phyloP scores from a whole-genome alignment of 805 yeast genomes.

The Suhomyces pyralidae region DNA sequence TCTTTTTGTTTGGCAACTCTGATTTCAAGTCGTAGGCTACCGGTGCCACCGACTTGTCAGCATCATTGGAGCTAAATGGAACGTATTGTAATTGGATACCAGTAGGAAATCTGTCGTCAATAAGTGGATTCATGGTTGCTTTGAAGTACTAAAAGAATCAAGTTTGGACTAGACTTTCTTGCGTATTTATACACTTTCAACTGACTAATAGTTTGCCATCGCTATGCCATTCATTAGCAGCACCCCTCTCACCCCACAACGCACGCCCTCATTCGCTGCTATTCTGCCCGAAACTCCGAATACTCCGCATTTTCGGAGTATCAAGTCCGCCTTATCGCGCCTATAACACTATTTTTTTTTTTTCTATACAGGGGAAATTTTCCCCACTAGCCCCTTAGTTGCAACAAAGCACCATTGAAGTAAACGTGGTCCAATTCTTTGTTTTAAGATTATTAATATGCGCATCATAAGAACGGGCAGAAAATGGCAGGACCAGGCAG shows the following conservation, averaged over 20 bases:
- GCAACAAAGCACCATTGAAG: neutral
- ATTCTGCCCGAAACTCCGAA: neutral
- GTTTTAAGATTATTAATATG: neutral
- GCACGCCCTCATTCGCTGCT: neutral
- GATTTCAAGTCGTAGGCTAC: slow-evolving; percentile 32
- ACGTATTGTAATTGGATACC: slow-evolving; percentile 33
- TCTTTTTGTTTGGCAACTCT: slow-evolving; percentile 14
- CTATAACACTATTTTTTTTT: neutral
- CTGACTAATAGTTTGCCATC: neutral
- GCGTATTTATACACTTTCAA: neutral
- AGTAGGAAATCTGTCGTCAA: slow-evolving; percentile 21
- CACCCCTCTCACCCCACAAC: neutral
- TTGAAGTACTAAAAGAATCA: neutral
- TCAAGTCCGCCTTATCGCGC: neutral
- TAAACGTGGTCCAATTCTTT: neutral
- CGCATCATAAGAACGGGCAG: neutral
- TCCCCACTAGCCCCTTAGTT: neutral
- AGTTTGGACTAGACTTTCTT: neutral
- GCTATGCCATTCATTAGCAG: neutral
- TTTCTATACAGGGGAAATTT: neutral
- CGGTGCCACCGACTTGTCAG: slow-evolving; percentile 39
- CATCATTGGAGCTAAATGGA: slow-evolving; percentile 26
- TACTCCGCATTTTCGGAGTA: neutral
- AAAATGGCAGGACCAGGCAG: too few species aligned
- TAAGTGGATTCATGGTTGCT: slow-evolving; percentile 4